These are phyloP conservation scores for Agaricus blazei DNA, from an alignment of 768 basidiomycete species.

Conservation along the genomic window DNA sequence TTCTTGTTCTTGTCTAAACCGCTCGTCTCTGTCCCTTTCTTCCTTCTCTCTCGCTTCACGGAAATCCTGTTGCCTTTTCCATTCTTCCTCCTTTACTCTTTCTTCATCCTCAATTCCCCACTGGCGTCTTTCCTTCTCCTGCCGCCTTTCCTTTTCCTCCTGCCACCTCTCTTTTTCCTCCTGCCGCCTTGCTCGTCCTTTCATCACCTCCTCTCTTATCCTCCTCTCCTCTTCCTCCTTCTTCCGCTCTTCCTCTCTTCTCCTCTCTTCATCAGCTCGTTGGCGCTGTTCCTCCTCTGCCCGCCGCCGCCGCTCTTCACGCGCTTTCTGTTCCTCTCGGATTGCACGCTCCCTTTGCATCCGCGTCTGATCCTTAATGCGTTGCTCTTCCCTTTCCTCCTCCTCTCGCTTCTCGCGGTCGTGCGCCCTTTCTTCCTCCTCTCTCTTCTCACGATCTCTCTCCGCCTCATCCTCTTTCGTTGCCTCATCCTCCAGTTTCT, in stretches of 20 bases:
- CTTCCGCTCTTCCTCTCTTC: slow-evolving; percentile 11
- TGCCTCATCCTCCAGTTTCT: slow-evolving; percentile 6
- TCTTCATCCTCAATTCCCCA: slow-evolving; percentile 8
- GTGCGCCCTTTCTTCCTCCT: slow-evolving; percentile 14
- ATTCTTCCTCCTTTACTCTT: slow-evolving; percentile 14
- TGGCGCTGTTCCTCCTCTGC: slow-evolving; percentile 17
- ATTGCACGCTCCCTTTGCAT: slow-evolving; percentile 14
- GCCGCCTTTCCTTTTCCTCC: slow-evolving; percentile 11
- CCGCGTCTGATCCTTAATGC: background rate
- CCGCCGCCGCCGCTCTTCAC: slow-evolving; percentile 12
- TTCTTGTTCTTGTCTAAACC: slow-evolving; percentile 22
- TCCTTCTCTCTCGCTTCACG: slow-evolving; percentile 14
- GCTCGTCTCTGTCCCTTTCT: slow-evolving; percentile 19
- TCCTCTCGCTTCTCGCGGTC: slow-evolving; percentile 14
- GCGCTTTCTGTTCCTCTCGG: slow-evolving; percentile 12
- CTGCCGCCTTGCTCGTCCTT: background rate
- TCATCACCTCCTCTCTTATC: slow-evolving; percentile 14
- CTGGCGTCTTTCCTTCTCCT: slow-evolving; percentile 12
- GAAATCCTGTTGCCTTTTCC: slow-evolving; percentile 17
- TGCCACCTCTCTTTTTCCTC: slow-evolving; percentile 8
- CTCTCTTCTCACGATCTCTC: slow-evolving; percentile 10
- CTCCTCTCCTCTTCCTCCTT: slow-evolving; percentile 15
- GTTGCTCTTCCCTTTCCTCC: slow-evolving; percentile 8
- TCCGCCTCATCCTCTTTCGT: slow-evolving; percentile 12
- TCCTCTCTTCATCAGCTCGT: slow-evolving; percentile 14